A percentile compares a stretch with the other conserved stretches of the same genome.
These are phyloP conservation scores for Ceratocystis albifundus DNA, from an alignment of 2,329 filamentous ascomycete genomes.

Conservation along the genomic window DNA sequence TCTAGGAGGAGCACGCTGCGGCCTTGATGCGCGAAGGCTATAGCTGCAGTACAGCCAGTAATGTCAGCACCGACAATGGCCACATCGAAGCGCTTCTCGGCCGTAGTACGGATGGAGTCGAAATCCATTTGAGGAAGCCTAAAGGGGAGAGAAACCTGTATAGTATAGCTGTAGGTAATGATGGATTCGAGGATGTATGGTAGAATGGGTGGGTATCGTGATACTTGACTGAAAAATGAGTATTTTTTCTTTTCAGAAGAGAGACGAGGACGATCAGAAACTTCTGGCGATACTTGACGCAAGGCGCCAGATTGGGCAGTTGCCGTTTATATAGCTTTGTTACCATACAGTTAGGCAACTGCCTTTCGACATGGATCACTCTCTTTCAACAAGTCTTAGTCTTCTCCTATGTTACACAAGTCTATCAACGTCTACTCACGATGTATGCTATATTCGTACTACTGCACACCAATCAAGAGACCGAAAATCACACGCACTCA, in stretches of 20 bases:
- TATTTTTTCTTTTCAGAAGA: background rate
- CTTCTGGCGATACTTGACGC: background rate
- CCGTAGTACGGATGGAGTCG: background rate
- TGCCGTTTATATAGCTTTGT: background rate
- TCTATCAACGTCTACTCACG: background rate
- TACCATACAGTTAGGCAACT: background rate
- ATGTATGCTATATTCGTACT: no score
- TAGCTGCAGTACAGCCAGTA: slow-evolving; percentile 76
- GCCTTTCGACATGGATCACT: background rate
- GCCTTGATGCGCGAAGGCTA: slow-evolving; percentile 75
- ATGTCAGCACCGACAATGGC: slow-evolving; percentile 87
- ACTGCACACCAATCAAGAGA: no score
- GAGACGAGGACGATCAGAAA: background rate
- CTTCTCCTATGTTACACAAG: background rate
- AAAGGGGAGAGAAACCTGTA: background rate
- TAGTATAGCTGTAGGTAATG: background rate
- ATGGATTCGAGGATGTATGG: background rate
- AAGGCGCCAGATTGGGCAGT: background rate
- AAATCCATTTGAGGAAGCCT: background rate
- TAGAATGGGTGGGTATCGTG: background rate
- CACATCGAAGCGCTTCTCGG: slow-evolving; percentile 33
- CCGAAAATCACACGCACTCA: no score
- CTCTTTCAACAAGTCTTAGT: no score
- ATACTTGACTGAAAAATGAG: background rate
- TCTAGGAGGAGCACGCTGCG: slow-evolving; percentile 66